Conservation (phyloP, 371 early-diverging fungal genomes). For the Basidiobolus heterosporus region DNA sequence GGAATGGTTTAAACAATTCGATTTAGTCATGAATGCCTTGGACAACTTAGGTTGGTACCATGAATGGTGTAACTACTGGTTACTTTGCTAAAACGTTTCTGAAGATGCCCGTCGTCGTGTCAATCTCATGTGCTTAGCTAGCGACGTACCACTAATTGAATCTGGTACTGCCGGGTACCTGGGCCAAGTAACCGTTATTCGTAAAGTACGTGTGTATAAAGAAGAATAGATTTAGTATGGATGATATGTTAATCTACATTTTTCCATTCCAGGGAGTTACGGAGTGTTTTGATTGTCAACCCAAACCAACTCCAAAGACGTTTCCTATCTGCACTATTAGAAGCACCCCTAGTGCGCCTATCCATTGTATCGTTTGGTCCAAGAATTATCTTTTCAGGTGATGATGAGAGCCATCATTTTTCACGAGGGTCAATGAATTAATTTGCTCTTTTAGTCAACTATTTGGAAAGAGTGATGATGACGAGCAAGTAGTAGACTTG, state of each 20-base stretch:
- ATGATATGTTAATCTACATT: slow-evolving; percentile 4
- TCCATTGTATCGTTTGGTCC: slow-evolving; percentile 99
- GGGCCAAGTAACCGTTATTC: slow-evolving; percentile 90
- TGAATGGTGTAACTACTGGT: not conserved
- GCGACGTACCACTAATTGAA: slow-evolving; percentile 82
- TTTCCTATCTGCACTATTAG: slow-evolving; percentile 97
- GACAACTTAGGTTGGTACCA: slow-evolving; percentile 84
- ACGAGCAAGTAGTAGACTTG: slow-evolving; percentile 27
- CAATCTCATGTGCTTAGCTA: slow-evolving; percentile 87
- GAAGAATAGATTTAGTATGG: not conserved
- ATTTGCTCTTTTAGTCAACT: slow-evolving; percentile 36
- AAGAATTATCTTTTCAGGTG: slow-evolving; percentile 78
- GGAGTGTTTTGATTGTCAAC: slow-evolving; percentile 97
- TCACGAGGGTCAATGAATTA: too few relatives aligned
- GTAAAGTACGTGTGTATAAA: slow-evolving; percentile 22
- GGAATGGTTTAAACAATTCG: slow-evolving; percentile 80
- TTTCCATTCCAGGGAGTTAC: slow-evolving; percentile 21
- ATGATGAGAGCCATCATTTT: too few relatives aligned
- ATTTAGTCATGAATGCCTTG: slow-evolving; percentile 92
- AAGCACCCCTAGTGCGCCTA: slow-evolving; percentile 85
- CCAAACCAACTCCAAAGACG: slow-evolving; percentile 72
- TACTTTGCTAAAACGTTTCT: slow-evolving; percentile 1
- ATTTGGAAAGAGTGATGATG: slow-evolving; percentile 64
- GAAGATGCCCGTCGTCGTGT: slow-evolving; percentile 88
- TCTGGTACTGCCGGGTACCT: slow-evolving; percentile 93